Conservation (phyloP, 2,329 filamentous ascomycete genomes). For the Pyricularia grisea region DNA sequence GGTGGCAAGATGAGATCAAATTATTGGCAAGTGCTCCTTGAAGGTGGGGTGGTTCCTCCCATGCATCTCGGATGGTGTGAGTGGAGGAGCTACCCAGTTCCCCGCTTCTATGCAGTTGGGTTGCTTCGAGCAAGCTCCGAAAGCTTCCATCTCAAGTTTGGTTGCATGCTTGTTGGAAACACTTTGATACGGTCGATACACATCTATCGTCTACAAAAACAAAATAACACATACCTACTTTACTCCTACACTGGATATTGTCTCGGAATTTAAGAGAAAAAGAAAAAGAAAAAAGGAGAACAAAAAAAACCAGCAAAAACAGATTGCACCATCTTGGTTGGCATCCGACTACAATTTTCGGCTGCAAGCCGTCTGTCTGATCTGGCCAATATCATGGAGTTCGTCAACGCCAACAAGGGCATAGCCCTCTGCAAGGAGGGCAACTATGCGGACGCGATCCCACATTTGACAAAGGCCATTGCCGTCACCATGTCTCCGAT, state of each 20-base stretch:
- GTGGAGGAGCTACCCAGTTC: background rate
- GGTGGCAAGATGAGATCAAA: too few species aligned
- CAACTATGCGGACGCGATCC: slow-evolving; percentile 59
- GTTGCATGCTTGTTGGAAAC: background rate
- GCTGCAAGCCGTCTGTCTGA: background rate
- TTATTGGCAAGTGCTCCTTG: too few species aligned
- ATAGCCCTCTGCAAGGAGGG: slow-evolving; percentile 52
- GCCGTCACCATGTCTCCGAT: slow-evolving; percentile 55
- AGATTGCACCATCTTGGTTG: background rate
- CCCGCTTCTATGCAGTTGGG: background rate
- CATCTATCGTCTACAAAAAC: background rate
- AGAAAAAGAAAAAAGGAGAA: background rate
- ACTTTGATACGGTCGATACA: background rate
- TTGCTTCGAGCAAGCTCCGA: background rate
- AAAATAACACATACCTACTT: background rate
- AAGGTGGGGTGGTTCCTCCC: background rate
- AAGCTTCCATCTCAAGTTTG: background rate
- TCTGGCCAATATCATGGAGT: slow-evolving; percentile 30
- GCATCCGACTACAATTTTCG: background rate
- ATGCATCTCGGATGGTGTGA: background rate
- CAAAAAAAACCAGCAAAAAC: too few species aligned
- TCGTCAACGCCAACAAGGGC: slow-evolving; percentile 46
- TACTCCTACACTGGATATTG: background rate
- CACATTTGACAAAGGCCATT: slow-evolving; percentile 59
- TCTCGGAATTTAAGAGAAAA: background rate